phyloP scores from a whole-genome alignment of 495 filamentous ascomycete species.

The Penicillium chermesinum region DNA sequence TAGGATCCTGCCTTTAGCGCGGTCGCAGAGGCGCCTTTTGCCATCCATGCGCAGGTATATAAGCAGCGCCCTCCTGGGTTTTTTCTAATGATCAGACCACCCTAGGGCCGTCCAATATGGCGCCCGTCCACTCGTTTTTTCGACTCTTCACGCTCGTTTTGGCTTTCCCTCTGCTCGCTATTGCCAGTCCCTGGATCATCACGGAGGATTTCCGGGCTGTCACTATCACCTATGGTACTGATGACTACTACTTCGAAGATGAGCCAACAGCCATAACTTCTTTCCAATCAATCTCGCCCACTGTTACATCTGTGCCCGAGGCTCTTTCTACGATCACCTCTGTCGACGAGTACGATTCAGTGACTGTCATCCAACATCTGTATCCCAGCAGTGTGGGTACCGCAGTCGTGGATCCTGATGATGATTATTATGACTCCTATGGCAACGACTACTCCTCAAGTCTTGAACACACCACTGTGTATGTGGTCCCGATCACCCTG shows the following conservation, averaged over 20 bases:
- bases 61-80: too few relatives aligned
- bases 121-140: slow-evolving; percentile 20
- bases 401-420: slow-evolving; percentile 1
- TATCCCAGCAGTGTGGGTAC: slow-evolving; percentile 25
- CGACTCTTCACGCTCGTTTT: slow-evolving; percentile 20
- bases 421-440: slow-evolving; percentile 11
- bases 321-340: slow-evolving; percentile 29
- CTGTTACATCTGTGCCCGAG: slow-evolving; percentile 23
- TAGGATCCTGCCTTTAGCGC: too few relatives aligned
- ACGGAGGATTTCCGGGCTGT: slow-evolving; percentile 24
- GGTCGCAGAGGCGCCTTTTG: too few relatives aligned
- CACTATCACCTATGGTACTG: slow-evolving; percentile 2
- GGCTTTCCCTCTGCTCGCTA: slow-evolving; percentile 14
- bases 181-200: slow-evolving; percentile 29
- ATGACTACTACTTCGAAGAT: slow-evolving; percentile 8
- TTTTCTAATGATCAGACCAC: not conserved
- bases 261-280: slow-evolving; percentile 5
- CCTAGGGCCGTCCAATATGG: slow-evolving; percentile 7
- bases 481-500: slow-evolving; percentile 30
- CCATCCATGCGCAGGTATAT: too few relatives aligned
- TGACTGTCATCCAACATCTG: slow-evolving; percentile 33
- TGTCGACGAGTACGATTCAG: slow-evolving; percentile 8
- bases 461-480: slow-evolving; percentile 22
- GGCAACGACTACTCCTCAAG: slow-evolving; percentile 4
- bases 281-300: slow-evolving; percentile 21